These are phyloP conservation scores for Lactarius vividus DNA, from an alignment of 768 basidiomycete genomes.

Conservation along the genomic window DNA sequence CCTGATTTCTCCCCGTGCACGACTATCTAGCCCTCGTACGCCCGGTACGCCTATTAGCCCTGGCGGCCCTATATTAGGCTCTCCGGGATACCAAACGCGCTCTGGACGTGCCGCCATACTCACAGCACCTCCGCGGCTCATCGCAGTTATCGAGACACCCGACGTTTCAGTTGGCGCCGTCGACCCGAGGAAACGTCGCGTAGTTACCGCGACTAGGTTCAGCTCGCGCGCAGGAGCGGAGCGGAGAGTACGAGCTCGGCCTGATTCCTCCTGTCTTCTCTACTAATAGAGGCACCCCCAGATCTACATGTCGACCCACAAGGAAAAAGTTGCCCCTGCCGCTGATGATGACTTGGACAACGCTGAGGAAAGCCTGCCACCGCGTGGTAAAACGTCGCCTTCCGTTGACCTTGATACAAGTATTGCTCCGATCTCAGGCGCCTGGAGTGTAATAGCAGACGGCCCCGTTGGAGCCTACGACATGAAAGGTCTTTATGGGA, in stretches of 20 bases:
- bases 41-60: conserved; percentile 48
- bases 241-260: conserved; percentile 56
- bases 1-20: conserved; percentile 28
- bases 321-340: conserved; percentile 45
- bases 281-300: conserved; percentile 31
- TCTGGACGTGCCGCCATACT: conserved; percentile 73
- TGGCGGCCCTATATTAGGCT: conserved; percentile 22
- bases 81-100: conserved; percentile 42
- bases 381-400: conserved; percentile 30
- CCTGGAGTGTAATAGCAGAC: conserved; percentile 67
- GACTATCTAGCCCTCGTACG: conserved; percentile 41
- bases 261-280: conserved; percentile 4
- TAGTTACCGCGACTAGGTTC: conserved; percentile 85
- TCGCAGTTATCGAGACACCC: conserved; percentile 81
- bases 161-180: conserved; percentile 90
- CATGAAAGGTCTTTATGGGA: conserved; percentile 59
- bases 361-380: conserved; percentile 26
- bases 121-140: conserved; percentile 79
- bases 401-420: conserved; percentile 62
- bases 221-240: conserved; percentile 81
- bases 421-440: conserved; percentile 67
- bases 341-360: conserved; percentile 32
- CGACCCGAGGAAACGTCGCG: conserved; percentile 77
- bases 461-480: conserved; percentile 35
- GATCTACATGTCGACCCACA: conserved; percentile 85